Conservation (phyloP, 2,329 filamentous ascomycete species). For the Alternaria consortialis region DNA sequence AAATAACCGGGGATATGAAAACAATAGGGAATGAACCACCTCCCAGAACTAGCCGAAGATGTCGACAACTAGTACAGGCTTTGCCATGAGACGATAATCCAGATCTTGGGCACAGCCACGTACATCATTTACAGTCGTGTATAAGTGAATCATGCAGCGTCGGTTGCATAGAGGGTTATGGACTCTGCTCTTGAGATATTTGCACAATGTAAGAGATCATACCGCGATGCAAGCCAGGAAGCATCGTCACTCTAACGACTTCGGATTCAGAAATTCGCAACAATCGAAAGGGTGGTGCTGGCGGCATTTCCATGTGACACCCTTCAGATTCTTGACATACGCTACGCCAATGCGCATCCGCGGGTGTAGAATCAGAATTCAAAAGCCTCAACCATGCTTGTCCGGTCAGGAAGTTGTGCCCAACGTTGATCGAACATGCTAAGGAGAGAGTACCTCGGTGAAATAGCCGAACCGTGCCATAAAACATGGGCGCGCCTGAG, state of each 20-base stretch:
- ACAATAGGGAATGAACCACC: neutral
- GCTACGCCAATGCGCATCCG: too few species aligned
- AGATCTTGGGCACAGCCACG: neutral
- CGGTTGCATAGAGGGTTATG: too few species aligned
- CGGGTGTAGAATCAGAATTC: neutral
- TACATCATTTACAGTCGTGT: neutral
- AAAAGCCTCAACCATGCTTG: neutral
- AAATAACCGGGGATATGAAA: conserved; percentile 14
- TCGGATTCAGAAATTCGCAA: neutral
- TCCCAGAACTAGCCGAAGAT: neutral
- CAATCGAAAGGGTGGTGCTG: neutral
- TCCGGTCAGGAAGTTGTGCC: neutral
- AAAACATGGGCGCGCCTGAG: neutral
- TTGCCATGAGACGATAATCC: neutral
- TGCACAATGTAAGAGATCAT: neutral
- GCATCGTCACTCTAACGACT: neutral
- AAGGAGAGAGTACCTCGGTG: neutral
- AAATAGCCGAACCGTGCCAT: too few species aligned
- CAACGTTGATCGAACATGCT: neutral
- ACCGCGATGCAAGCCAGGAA: neutral
- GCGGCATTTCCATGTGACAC: too few species aligned
- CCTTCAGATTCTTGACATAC: neutral
- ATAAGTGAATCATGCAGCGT: too few species aligned
- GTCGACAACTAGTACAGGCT: neutral
- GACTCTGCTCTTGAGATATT: too few species aligned